Evolutionary conservation across 176 grass and related monocot species (phyloP).

Genomic region (Triticum urartu): DNA sequence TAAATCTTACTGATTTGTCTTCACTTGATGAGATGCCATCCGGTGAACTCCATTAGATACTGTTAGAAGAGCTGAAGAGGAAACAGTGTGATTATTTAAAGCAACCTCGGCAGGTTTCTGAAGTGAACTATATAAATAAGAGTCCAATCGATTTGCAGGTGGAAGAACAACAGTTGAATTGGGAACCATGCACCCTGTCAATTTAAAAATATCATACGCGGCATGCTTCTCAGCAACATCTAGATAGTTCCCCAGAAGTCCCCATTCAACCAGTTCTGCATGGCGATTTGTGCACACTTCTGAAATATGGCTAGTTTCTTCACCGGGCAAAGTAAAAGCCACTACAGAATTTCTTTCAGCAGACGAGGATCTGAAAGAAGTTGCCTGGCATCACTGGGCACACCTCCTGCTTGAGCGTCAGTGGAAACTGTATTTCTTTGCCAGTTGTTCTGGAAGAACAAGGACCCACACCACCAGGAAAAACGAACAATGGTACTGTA

Average conservation of each 20-base stretch:
- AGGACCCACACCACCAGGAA: too few relatives aligned
- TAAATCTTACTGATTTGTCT: background rate
- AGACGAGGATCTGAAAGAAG: background rate
- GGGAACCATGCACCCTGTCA: background rate
- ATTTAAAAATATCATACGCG: background rate
- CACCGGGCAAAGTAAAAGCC: background rate
- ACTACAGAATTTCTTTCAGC: background rate
- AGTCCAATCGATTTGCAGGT: background rate
- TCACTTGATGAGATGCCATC: too few relatives aligned
- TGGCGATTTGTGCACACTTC: background rate
- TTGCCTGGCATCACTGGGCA: constrained; percentile 3
- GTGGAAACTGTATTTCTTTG: constrained; percentile 35
- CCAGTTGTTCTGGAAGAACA: constrained; percentile 21
- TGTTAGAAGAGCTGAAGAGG: background rate
- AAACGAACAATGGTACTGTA: too few relatives aligned
- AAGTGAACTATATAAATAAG: background rate
- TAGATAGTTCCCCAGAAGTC: background rate
- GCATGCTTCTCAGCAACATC: background rate
- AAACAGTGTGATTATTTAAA: background rate
- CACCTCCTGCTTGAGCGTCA: constrained; percentile 30
- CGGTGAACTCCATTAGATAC: constrained; percentile 34
- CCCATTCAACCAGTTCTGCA: constrained; percentile 24
- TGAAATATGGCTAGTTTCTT: constrained; percentile 20
- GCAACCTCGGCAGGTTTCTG: background rate
- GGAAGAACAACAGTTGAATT: constrained; percentile 1